phyloP scores from a whole-genome alignment of 306 rosid genomes.

The Cucurbita maxima region DNA sequence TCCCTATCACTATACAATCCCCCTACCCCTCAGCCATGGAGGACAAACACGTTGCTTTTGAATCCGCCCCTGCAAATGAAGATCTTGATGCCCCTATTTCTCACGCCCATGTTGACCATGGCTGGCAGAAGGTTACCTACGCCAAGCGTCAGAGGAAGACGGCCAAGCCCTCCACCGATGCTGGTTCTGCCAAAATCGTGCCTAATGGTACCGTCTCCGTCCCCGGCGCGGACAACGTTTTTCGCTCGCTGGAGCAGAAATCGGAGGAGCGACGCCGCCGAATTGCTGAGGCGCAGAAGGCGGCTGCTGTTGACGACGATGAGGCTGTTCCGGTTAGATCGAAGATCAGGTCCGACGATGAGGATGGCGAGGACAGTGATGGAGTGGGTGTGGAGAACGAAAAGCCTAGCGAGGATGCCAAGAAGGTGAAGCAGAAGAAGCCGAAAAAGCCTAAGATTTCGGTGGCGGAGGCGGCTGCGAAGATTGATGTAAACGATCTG shows the following conservation, averaged over 20 bases:
- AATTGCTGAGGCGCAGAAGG: constrained; percentile 51
- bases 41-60: constrained; percentile 30
- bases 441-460: constrained; percentile 83
- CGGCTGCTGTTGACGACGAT: constrained; percentile 17
- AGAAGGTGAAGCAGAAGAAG: constrained; percentile 78
- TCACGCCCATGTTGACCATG: constrained; percentile 38
- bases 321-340: constrained; percentile 33
- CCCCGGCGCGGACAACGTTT: constrained; percentile 34
- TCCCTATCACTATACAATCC: neutral
- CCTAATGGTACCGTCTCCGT: constrained; percentile 17
- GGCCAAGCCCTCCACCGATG: constrained; percentile 23
- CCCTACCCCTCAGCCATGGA: constrained; percentile 24
- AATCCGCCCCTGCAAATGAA: constrained; percentile 14
- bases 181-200: constrained; percentile 15
- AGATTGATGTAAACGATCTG: constrained; percentile 58
- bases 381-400: constrained; percentile 35
- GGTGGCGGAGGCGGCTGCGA: constrained; percentile 68
- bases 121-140: constrained; percentile 95
- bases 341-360: constrained; percentile 43
- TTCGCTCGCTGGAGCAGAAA: constrained; percentile 62
- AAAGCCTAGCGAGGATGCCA: constrained; percentile 35
- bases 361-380: constrained; percentile 34
- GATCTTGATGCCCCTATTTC: constrained; percentile 10
- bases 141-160: constrained; percentile 58
- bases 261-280: constrained; percentile 69